A percentile compares a stretch with the other conserved stretches of the same genome.
Conservation (phyloP, 1,284 basidiomycete genomes). For the Cryptococcus depauperatus region DNA sequence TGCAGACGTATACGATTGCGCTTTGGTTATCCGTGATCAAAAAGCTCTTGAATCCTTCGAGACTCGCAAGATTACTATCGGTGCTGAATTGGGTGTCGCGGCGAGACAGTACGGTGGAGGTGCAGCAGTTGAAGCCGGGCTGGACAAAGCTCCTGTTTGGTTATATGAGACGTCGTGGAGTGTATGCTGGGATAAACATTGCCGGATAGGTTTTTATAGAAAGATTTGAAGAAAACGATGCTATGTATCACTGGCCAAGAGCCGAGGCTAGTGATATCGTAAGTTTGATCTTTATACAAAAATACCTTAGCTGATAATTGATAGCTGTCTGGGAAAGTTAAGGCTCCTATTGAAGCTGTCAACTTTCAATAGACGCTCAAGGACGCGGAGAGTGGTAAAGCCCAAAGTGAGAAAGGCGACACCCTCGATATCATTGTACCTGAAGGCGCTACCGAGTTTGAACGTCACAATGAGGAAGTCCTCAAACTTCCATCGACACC, state of each 20-base stretch:
- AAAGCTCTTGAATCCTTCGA: conserved; percentile 49
- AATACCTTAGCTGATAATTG: background rate
- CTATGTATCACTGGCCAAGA: conserved; percentile 45
- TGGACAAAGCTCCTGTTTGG: conserved; percentile 45
- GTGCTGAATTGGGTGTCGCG: conserved; percentile 48
- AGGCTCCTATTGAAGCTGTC: conserved; percentile 46
- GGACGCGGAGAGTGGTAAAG: conserved; percentile 50
- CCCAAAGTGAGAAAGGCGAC: conserved; percentile 44
- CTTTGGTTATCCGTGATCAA: conserved; percentile 48
- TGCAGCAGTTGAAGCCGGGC: conserved; percentile 46
- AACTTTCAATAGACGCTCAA: conserved; percentile 45
- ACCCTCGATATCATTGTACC: conserved; percentile 35
- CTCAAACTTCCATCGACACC: conserved; percentile 48
- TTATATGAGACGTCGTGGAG: conserved; percentile 44
- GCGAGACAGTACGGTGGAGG: conserved; percentile 51
- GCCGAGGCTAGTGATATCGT: conserved; percentile 46
- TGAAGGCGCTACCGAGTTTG: conserved; percentile 12
- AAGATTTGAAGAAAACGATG: conserved; percentile 44
- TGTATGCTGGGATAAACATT: conserved; percentile 48
- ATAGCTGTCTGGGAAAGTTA: conserved; percentile 45
- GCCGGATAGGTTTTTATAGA: conserved; percentile 48
- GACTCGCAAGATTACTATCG: conserved; percentile 50
- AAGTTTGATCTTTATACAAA: conserved; percentile 7
- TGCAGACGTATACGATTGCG: conserved; percentile 47
- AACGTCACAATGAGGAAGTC: conserved; percentile 43